Conservation (phyloP, 2,329 filamentous ascomycete genomes). For the Aspergillus spinulosporus region DNA sequence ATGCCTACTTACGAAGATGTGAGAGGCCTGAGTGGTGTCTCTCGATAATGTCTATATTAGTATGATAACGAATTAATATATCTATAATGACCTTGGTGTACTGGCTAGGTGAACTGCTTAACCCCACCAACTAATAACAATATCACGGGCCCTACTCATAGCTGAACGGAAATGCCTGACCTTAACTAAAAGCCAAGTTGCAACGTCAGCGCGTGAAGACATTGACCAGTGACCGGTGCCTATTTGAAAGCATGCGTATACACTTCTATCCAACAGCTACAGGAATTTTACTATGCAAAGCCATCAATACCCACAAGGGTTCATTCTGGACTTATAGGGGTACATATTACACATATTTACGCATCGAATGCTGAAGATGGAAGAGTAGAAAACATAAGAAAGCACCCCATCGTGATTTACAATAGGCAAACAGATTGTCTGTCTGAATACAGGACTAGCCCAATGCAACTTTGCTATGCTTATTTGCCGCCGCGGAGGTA, state of each 20-base stretch:
- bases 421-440: conserved; percentile 19
- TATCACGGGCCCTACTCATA: neutral
- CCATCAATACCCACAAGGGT: neutral
- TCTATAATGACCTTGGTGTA: conserved; percentile 8
- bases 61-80: conserved; percentile 6
- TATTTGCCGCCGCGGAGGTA: conserved; percentile 64
- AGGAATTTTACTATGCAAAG: neutral
- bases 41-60: conserved; percentile 10
- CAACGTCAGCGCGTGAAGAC: neutral
- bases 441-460: conserved; percentile 12
- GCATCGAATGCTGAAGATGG: conserved; percentile 16
- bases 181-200: too few relatives aligned
- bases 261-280: neutral
- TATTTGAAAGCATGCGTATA: neutral
- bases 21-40: neutral
- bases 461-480: conserved; percentile 19
- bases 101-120: conserved; percentile 3
- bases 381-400: conserved; percentile 12
- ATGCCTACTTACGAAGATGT: neutral
- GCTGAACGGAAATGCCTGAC: neutral
- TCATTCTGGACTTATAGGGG: conserved; percentile 12
- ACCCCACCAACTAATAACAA: conserved; percentile 1
- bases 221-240: neutral
- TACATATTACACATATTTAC: conserved; percentile 27
- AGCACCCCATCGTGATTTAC: conserved; percentile 21